Percentiles rank a stretch among this genome's conserved stretches.
Evolutionary conservation across 305 asterid species (phyloP).

Genomic region (Solanum aculeatissimum): DNA sequence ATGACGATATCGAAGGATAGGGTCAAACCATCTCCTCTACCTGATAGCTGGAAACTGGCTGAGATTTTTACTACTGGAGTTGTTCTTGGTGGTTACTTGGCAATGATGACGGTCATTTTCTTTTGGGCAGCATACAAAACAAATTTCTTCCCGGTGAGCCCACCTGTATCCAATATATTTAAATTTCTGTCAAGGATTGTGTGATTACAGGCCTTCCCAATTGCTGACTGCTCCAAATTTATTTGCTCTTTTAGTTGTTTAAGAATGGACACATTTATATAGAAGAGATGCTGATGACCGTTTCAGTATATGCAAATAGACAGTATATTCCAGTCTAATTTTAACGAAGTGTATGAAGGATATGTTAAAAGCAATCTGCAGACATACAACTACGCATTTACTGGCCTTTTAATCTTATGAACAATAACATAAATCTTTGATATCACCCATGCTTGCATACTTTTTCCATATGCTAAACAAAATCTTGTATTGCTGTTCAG

Average conservation of each 20-base stretch:
- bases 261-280: neutral
- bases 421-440: neutral
- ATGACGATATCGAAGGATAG: slow-evolving; percentile 80
- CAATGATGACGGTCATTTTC: slow-evolving; percentile 78
- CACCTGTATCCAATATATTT: neutral
- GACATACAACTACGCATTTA: neutral
- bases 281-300: neutral
- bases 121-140: slow-evolving; percentile 76
- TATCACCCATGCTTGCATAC: neutral
- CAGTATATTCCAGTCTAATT: neutral
- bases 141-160: slow-evolving; percentile 52
- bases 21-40: slow-evolving; percentile 76
- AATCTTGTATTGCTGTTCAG: neutral
- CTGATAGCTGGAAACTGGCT: slow-evolving; percentile 78
- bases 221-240: neutral
- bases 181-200: neutral
- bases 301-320: neutral
- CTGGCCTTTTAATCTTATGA: neutral
- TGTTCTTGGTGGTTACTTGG: slow-evolving; percentile 66
- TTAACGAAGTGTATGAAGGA: neutral
- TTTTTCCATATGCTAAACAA: neutral
- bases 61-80: slow-evolving; percentile 70
- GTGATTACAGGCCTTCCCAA: slow-evolving; percentile 13
- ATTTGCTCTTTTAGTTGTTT: neutral
- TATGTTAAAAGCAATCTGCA: neutral